Evolutionary conservation across 2,329 filamentous ascomycete genomes (phyloP), one percentile per base, ranked within the genome.

Genomic region (Hortaea werneckii): DNA sequence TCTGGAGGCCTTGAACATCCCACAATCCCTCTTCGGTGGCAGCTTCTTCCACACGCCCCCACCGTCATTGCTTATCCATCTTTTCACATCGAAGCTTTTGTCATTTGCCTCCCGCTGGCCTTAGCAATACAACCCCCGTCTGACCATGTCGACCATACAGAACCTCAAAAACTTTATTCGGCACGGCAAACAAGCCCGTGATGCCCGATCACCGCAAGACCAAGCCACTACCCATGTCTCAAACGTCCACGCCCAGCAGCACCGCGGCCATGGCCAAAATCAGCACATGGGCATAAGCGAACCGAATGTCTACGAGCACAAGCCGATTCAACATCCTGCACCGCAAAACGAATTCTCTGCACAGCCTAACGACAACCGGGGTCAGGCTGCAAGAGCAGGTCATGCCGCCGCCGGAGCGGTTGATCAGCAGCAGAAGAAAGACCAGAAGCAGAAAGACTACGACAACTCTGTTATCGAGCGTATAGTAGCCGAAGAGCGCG

Each of bases 131-230:
- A 2, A 35, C 32, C 32, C n/a, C 37, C 10, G 8, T 50, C 52
- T 54, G 60, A 67, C 47, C 61, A 82, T 82, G 79, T 79, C 76
- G 59, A 79, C 79, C 40, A 94, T 95, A 72, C 90, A 95, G 73
- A 92, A 92, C 65, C 79, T 95, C 60, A 95, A 96, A 72, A 95
- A 95, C 70, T 94, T 96, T 70, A 92, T 96, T 70, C 86, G 90
- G 56, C 90, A 95, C 75, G 90, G 90, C 69, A 95, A 95, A 74
- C 88, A 95, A 75, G 90, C 88, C 58, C 85, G 87, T 55, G 75
- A 73, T 53, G 76, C 78, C 55, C 75, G 79, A 46, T 72, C 73
- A 48, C 70, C 67, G 39, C 77, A 76, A 58, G 77, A 73, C 49
- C 77, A 79, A 63, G 74, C 77, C 55, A 83, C 75, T 55, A 80